phyloP scores from a whole-genome alignment of 2,329 filamentous ascomycete genomes.

The Cryphonectria nitschkei region DNA sequence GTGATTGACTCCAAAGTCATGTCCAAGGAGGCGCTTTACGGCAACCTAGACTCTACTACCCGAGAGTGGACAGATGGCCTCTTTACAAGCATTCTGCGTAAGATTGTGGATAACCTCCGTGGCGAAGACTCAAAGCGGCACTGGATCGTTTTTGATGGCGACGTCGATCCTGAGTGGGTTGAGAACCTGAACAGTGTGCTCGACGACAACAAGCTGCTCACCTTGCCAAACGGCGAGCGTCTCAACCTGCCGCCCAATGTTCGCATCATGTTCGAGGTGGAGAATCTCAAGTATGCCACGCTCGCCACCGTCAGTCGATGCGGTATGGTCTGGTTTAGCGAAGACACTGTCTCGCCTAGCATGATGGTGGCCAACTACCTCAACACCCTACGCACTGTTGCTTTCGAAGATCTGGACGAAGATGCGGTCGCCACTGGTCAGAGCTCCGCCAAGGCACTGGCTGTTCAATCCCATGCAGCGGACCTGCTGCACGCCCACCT shows the following conservation, averaged over 20 bases:
- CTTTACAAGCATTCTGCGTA: conserved; percentile 95
- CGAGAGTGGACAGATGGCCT: conserved; percentile 98
- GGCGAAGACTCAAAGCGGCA: conserved; percentile 96
- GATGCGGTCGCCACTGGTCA: conserved; percentile 79
- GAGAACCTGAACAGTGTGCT: conserved; percentile 99
- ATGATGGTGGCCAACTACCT: conserved; percentile 96
- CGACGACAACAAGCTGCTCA: conserved; percentile 98
- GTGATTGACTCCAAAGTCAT: conserved; percentile 99
- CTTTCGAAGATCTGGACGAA: conserved; percentile 95
- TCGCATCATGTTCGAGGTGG: conserved; percentile 99
- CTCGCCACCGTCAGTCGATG: conserved; percentile 98
- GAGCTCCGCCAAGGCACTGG: conserved; percentile 76
- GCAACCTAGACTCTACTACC: conserved; percentile 93
- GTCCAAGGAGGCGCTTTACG: conserved; percentile 98
- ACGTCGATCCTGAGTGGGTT: conserved; percentile 99
- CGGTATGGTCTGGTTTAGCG: conserved; percentile 99
- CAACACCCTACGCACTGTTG: conserved; percentile 76
- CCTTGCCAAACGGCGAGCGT: conserved; percentile 95
- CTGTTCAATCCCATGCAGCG: conserved; percentile 78
- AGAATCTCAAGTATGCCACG: conserved; percentile 95
- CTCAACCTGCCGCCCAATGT: conserved; percentile 93
- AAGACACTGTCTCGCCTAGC: conserved; percentile 88
- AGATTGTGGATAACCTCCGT: conserved; percentile 98
- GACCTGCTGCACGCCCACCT: conserved; percentile 77
- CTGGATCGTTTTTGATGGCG: conserved; percentile 99